A percentile compares a stretch with the other conserved stretches of the same genome.
phyloP scores from a whole-genome alignment of 2,329 filamentous ascomycete genomes.

The Saccharata proteae region DNA sequence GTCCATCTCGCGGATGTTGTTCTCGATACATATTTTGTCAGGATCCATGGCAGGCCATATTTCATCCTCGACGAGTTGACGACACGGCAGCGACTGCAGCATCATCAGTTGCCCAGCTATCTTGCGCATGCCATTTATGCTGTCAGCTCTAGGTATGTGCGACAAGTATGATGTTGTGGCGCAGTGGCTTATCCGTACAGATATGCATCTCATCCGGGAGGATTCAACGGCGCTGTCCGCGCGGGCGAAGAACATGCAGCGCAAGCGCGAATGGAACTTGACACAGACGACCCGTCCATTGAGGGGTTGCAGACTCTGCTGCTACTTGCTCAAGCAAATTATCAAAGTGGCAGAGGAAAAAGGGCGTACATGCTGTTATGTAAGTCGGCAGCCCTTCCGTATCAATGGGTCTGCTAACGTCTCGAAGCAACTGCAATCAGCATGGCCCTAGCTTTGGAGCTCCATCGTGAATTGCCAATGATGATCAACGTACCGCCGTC shows the following conservation, averaged over 20 bases:
- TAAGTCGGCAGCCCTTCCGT: constrained; percentile 27
- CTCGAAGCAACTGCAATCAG: constrained; percentile 57
- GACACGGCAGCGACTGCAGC: constrained; percentile 58
- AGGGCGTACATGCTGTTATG: constrained; percentile 79
- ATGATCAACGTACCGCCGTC: constrained; percentile 49
- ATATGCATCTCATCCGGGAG: constrained; percentile 55
- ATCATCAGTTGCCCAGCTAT: constrained; percentile 48
- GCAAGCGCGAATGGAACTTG: constrained; percentile 57
- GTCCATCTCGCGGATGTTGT: constrained; percentile 41
- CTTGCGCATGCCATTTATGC: constrained; percentile 42
- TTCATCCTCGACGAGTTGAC: constrained; percentile 68
- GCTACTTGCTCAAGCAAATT: constrained; percentile 63
- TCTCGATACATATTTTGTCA: constrained; percentile 66
- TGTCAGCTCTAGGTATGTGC: constrained; percentile 30
- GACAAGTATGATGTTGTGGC: too few relatives aligned
- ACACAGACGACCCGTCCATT: constrained; percentile 69
- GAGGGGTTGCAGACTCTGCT: constrained; percentile 66
- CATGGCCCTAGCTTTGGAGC: constrained; percentile 71
- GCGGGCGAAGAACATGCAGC: constrained; percentile 61
- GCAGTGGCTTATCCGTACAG: too few relatives aligned
- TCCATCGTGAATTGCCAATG: constrained; percentile 63
- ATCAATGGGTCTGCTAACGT: constrained; percentile 11
- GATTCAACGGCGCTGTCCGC: constrained; percentile 54
- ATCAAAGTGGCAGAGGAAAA: constrained; percentile 66
- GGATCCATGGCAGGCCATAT: constrained; percentile 72